Base-by-base conservation (phyloP, 106 monocot genomes). In the Dioscorea zingiberensis region DNA sequence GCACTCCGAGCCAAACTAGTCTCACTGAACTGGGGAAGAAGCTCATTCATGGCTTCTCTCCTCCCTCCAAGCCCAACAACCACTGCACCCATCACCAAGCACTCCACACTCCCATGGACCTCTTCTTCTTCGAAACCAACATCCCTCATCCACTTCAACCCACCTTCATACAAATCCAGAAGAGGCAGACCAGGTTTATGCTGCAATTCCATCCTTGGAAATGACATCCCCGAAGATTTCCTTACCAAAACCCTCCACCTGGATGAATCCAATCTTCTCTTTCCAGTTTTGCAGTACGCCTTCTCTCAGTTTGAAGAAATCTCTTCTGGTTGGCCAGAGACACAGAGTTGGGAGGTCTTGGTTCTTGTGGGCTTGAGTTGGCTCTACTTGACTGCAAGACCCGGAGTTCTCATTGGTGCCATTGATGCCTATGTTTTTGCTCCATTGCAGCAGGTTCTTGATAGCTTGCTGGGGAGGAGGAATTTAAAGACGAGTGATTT, bases 321-420 rank as follows among this genome's bases (percentile, higher is more conserved):
- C 1, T 24, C 29, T 13, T 13, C 72, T 2, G 65, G 59, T 8
- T 44, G 85, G 12, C 78, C 94, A 13, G 84, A 71, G 61, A 66
- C 75, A 11, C 73, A 73, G 82, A 79, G 80, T 23, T 85, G 84
- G 90, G 90, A 63, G 68, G 18, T 85, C 30, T 38, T 85, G 48
- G 60, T 63, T 10, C 9, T 79, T n/a, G 26, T 74, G 14, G 87
- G 76, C 17, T 6, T 87, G 11, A 54, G 54, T 13, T 94, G 87
- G 87, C 25, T 77, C 21, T 94, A 94, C 83, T 65, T 94, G 74
- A 94, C 94, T 7, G 91, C 78, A 22, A 78, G 94, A 64, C 94
- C 94, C 0, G 94, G 94, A 5, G 94, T 94, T 25, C 80, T 94
- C 9, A 44, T 80, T 17, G 94, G 94, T 27, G 94, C 91, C n/a